Evolutionary conservation across 768 basidiomycete genomes (phyloP).

Genomic region (Coprinellus micaceus): DNA sequence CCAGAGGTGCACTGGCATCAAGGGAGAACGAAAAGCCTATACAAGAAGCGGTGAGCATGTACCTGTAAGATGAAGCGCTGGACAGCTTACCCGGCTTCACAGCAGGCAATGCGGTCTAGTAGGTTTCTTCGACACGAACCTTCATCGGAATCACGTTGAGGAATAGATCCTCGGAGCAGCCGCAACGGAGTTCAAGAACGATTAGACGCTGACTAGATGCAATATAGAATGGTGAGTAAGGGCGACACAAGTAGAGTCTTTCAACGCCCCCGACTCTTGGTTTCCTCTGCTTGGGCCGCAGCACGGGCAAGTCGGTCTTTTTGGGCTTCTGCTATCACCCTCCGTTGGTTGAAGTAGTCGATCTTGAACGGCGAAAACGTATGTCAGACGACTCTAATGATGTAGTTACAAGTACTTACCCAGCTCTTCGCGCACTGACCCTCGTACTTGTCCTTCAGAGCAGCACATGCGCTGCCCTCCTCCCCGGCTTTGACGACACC

Average conservation of each 20-base stretch:
- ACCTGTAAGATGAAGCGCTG: too few relatives aligned
- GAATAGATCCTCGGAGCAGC: too few relatives aligned
- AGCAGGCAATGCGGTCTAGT: too few relatives aligned
- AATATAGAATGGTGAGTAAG: too few relatives aligned
- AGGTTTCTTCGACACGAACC: too few relatives aligned
- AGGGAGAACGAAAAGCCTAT: too few relatives aligned
- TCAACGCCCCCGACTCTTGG: slow-evolving; percentile 22
- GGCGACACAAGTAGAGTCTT: background rate
- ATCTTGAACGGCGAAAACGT: slow-evolving; percentile 47
- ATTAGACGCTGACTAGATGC: too few relatives aligned
- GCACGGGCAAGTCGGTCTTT: slow-evolving; percentile 60
- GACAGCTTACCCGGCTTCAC: too few relatives aligned
- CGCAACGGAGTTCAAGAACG: too few relatives aligned
- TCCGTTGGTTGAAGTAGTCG: slow-evolving; percentile 90
- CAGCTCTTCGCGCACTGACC: slow-evolving; percentile 83
- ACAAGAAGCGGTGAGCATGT: too few relatives aligned
- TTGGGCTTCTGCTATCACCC: slow-evolving; percentile 77
- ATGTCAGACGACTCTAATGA: background rate
- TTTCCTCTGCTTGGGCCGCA: slow-evolving; percentile 31
- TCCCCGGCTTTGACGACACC: slow-evolving; percentile 68
- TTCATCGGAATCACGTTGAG: too few relatives aligned
- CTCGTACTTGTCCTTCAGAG: slow-evolving; percentile 60
- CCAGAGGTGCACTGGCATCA: too few relatives aligned
- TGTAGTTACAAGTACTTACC: slow-evolving; percentile 47
- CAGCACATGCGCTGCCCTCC: slow-evolving; percentile 61